Evolutionary conservation across 192 early-diverging fungal genomes (phyloP).

Genomic region (Allomyces macrogynus): DNA sequence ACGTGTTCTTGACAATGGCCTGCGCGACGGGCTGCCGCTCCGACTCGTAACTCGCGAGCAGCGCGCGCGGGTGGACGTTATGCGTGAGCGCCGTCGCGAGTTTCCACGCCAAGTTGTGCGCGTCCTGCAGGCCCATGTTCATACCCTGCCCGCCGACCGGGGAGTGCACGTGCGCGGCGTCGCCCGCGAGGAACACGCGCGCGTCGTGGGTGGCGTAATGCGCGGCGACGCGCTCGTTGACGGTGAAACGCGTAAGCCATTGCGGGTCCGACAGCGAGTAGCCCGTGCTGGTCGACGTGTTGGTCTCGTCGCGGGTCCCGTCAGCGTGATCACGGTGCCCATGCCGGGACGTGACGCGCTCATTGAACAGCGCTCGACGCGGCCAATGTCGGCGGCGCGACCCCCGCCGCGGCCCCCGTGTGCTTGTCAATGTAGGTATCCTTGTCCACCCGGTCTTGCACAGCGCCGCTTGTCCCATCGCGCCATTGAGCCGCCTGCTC

Average conservation of each 20-base stretch:
- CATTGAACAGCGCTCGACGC: background rate
- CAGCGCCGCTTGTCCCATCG: background rate
- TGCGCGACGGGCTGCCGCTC: background rate
- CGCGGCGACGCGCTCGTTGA: slow-evolving; percentile 11
- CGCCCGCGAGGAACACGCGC: slow-evolving; percentile 18
- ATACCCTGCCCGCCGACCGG: slow-evolving; percentile 18
- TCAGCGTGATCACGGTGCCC: background rate
- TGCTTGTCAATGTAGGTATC: background rate
- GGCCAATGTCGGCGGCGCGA: background rate
- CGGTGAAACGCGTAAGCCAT: slow-evolving; percentile 8
- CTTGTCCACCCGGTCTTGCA: background rate
- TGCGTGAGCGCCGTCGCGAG: slow-evolving; percentile 11
- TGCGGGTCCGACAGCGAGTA: slow-evolving; percentile 7
- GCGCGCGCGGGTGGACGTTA: background rate
- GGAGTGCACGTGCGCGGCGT: slow-evolving; percentile 18
- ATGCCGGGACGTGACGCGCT: background rate
- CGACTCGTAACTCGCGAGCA: background rate
- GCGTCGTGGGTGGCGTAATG: slow-evolving; percentile 5
- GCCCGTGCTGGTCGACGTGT: background rate
- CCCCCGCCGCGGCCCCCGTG: background rate
- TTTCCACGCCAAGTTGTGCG: slow-evolving; percentile 23
- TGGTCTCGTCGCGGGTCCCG: background rate
- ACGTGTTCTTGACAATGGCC: background rate
- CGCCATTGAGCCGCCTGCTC: background rate
- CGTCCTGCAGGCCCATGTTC: slow-evolving; percentile 21